Percentiles rank a stretch among this genome's conserved stretches.
These are phyloP conservation scores for Violaceomyces palustris DNA, from an alignment of 1,284 basidiomycete species.

Conservation along the genomic window DNA sequence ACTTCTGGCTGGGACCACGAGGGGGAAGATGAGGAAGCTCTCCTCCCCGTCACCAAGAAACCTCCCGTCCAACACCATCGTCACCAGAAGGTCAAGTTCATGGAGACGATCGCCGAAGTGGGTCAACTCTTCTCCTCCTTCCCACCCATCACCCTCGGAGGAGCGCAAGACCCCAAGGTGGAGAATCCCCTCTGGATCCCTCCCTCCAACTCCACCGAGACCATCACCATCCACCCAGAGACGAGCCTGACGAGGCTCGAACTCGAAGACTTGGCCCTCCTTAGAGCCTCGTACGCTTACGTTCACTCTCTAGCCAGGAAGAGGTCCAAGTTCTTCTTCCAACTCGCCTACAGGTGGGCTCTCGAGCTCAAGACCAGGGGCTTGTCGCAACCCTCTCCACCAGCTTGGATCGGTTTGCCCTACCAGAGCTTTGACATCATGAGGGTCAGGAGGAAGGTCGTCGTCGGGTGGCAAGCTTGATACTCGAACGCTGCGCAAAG, in stretches of 20 bases:
- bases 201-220: neutral
- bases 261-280: constrained; percentile 3
- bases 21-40: too few relatives aligned
- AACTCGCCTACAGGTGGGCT: constrained; percentile 20
- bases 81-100: too few relatives aligned
- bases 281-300: constrained; percentile 22
- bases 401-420: too few relatives aligned
- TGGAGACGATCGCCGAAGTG: too few relatives aligned
- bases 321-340: constrained; percentile 17
- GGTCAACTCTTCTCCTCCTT: too few relatives aligned
- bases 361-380: constrained; percentile 18
- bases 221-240: constrained; percentile 6
- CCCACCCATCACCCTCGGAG: too few relatives aligned
- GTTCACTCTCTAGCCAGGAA: constrained; percentile 6
- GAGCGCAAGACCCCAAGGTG: constrained; percentile 5
- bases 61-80: too few relatives aligned
- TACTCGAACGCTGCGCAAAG: neutral
- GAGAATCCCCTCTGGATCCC: constrained; percentile 11
- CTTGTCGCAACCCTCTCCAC: too few relatives aligned
- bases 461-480: neutral
- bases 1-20: too few relatives aligned
- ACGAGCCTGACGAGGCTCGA: constrained; percentile 4
- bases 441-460: neutral
- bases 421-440: neutral
- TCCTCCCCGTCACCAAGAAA: too few relatives aligned